These are phyloP conservation scores for Aspergillus japonicus DNA, from an alignment of 2,329 filamentous ascomycete genomes.

Conservation along the genomic window DNA sequence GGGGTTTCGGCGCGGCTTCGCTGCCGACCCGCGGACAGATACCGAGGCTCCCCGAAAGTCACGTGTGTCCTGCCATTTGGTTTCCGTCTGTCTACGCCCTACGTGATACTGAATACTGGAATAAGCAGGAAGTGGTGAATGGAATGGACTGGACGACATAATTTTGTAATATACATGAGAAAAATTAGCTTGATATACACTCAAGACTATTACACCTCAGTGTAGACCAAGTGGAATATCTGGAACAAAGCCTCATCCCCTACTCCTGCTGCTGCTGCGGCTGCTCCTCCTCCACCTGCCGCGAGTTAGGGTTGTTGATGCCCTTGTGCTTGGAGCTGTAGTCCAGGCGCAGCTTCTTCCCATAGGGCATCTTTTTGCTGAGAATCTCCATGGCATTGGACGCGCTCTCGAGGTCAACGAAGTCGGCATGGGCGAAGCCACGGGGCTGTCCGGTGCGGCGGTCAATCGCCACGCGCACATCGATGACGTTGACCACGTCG, in stretches of 20 bases:
- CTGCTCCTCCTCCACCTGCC: neutral
- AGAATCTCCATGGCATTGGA: constrained; percentile 58
- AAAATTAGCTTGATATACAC: too few relatives aligned
- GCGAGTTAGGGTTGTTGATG: neutral
- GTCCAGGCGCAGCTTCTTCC: constrained; percentile 65
- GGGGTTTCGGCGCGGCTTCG: constrained; percentile 23
- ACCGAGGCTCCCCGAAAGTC: constrained; percentile 25
- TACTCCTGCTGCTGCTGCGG: neutral
- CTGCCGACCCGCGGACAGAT: constrained; percentile 19
- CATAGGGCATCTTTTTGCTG: constrained; percentile 59
- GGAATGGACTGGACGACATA: neutral
- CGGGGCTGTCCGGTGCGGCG: constrained; percentile 74
- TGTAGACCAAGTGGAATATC: too few relatives aligned
- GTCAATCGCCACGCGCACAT: constrained; percentile 81
- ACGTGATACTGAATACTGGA: too few relatives aligned
- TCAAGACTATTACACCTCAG: too few relatives aligned
- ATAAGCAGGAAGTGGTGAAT: neutral
- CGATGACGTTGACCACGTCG: constrained; percentile 65
- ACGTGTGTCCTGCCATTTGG: constrained; percentile 15
- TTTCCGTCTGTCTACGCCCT: too few relatives aligned
- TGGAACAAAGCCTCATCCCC: too few relatives aligned
- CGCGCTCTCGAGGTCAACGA: constrained; percentile 67
- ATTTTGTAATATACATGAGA: too few relatives aligned
- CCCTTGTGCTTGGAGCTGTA: constrained; percentile 46
- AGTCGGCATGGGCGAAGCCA: constrained; percentile 84